Conservation (phyloP, 495 filamentous ascomycete genomes). For the Penicillium simplicissimum region DNA sequence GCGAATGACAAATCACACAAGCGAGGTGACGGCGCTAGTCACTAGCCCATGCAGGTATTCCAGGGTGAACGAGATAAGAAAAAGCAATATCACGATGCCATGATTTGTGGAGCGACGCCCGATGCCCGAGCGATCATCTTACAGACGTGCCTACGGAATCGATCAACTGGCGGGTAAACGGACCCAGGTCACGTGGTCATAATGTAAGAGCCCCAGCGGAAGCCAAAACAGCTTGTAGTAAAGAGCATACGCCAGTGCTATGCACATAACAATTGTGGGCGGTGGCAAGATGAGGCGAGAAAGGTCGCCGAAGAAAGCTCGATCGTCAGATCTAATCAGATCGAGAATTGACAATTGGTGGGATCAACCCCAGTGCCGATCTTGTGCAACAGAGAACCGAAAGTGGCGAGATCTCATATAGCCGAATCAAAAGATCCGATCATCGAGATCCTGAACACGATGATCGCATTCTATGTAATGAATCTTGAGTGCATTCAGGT, state of each 20-base stretch:
- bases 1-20: background rate
- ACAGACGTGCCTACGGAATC: background rate
- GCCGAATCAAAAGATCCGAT: background rate
- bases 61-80: background rate
- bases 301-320: background rate
- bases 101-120: background rate
- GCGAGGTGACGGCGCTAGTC: background rate
- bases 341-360: background rate
- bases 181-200: background rate
- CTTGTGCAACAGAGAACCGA: background rate
- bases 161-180: background rate
- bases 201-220: background rate
- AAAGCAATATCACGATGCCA: background rate
- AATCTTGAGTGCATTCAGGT: conserved; percentile 32
- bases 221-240: conserved; percentile 11
- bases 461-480: conserved; percentile 18
- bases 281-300: background rate
- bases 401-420: background rate
- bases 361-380: background rate
- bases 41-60: background rate
- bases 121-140: background rate
- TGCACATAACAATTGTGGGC: background rate
- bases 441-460: background rate
- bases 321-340: conserved; percentile 10
- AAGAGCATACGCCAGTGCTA: background rate